Conservation (phyloP, 805 yeast species). For the Saccharomyces paradoxus region DNA sequence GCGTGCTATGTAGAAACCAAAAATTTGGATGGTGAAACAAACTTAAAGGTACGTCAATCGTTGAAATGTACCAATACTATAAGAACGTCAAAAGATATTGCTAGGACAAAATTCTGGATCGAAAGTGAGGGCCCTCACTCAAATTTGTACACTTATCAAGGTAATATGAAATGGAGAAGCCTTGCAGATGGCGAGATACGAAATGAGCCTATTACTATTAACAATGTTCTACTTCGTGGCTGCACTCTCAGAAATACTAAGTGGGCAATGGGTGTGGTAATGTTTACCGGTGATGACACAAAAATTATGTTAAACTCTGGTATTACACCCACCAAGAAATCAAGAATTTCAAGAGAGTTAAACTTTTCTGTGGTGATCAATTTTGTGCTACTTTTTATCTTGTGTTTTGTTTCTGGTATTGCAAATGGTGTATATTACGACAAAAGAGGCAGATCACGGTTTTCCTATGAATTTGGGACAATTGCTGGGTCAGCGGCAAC, state of each 20-base stretch:
- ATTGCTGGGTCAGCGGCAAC: conserved; percentile 56
- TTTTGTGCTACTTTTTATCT: conserved; percentile 51
- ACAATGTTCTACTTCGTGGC: conserved; percentile 66
- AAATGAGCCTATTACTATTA: conserved; percentile 60
- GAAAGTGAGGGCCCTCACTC: conserved; percentile 82
- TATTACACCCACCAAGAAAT: conserved; percentile 66
- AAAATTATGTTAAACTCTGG: conserved; percentile 79
- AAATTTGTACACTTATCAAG: conserved; percentile 68
- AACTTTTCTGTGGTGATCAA: conserved; percentile 63
- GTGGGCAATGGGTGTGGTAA: conserved; percentile 73
- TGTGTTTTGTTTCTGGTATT: conserved; percentile 64
- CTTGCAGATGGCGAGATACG: conserved; percentile 20
- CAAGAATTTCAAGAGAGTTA: conserved; percentile 65
- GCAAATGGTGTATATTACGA: conserved; percentile 62
- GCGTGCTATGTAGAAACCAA: conserved; percentile 73
- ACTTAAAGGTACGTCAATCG: conserved; percentile 68
- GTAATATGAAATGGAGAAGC: conserved; percentile 50
- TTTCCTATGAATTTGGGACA: conserved; percentile 62
- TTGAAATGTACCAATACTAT: conserved; percentile 50
- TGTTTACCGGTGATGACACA: conserved; percentile 71
- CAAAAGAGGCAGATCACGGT: conserved; percentile 41
- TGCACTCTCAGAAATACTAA: conserved; percentile 72
- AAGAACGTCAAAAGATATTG: conserved; percentile 41
- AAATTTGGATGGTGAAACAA: conserved; percentile 75
- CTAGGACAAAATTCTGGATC: conserved; percentile 52